phyloP scores from a whole-genome alignment of 805 yeast genomes.

The Candida loeiensis region DNA sequence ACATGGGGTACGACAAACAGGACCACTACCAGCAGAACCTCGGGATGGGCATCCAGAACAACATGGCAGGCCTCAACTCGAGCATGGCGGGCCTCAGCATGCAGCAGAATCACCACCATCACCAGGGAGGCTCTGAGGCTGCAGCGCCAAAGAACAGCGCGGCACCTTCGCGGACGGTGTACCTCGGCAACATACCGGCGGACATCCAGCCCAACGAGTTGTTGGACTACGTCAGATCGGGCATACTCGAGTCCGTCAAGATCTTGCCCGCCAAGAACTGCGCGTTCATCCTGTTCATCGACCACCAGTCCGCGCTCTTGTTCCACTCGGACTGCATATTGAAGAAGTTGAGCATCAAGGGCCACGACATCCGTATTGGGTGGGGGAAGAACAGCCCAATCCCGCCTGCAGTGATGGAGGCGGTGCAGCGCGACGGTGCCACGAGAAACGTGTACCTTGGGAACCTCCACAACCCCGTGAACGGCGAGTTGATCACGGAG shows the following conservation, averaged over 20 bases:
- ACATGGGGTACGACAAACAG: not conserved
- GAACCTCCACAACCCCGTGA: conserved; percentile 58
- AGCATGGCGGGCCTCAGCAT: conserved; percentile 8
- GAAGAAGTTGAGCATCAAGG: conserved; percentile 74
- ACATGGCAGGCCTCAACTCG: conserved; percentile 6
- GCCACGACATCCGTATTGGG: conserved; percentile 80
- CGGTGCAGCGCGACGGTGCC: conserved; percentile 82
- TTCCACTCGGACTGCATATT: conserved; percentile 92
- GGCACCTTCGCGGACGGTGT: conserved; percentile 82
- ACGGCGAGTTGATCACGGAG: conserved; percentile 49
- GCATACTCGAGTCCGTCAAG: conserved; percentile 76
- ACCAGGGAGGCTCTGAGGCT: conserved; percentile 4
- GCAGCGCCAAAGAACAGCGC: conserved; percentile 13
- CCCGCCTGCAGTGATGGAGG: conserved; percentile 67
- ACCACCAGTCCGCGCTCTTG: conserved; percentile 80
- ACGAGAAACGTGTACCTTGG: conserved; percentile 93
- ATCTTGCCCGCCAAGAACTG: conserved; percentile 82
- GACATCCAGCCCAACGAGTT: conserved; percentile 77
- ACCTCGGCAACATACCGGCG: conserved; percentile 84
- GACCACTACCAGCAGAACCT: conserved; percentile 1
- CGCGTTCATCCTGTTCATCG: conserved; percentile 87
- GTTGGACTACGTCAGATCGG: conserved; percentile 86
- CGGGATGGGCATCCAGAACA: conserved; percentile 6
- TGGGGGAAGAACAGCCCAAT: conserved; percentile 87
- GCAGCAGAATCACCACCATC: conserved; percentile 4